Evolutionary conservation across 1,284 basidiomycete genomes (phyloP), one percentile per base, ranked within the genome.

Genomic region (Tausonia pullulans): DNA sequence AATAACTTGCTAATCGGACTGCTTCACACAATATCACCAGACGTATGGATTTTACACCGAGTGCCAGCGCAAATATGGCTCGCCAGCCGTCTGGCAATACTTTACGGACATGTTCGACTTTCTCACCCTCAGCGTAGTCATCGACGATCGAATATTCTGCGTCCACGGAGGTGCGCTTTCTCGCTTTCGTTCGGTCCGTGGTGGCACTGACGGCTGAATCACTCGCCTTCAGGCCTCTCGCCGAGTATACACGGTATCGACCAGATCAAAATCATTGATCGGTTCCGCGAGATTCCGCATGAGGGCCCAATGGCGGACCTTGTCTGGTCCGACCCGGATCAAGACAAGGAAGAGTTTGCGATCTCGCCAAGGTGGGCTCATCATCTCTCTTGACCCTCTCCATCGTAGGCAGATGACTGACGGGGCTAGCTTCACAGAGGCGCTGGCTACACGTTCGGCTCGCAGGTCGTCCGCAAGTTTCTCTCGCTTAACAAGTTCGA

Each of bases 71-170:
- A 99, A 99, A 79, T 99, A 99, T 73, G 95, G 94, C 65, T 87
- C 88, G 3, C 86, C 93, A 41, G 88, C 90, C 71, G 95, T 98
- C 51, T 99, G 96, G 96, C 94, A 91, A 50, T 98, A 98, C 77
- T 98, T 98, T 74, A 98, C 96, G 67, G 96, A 99, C 79, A 98
- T 99, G 96, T 99, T 99, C 77, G 96, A 99, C 81, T 98, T 95
- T 78, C 78, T 99, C 69, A 98, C 96, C 6, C 81, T 99, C 60
- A 93, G 90, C 49, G 94, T 96, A 65, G 95, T 99, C 67, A 98
- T 99, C 72, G 96, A 99, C 78, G 91, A 98, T 79, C 87, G 87
- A 72, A 98, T 99, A 81, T 98, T 99, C 76, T 99, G 96, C 73
- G 95, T 99, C 3, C 95, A 99, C 72, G 95, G 95, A 70, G 95